These are phyloP conservation scores for Chaetomiaceae sp. DNA, from an alignment of 2,329 filamentous ascomycete species.

Conservation along the genomic window DNA sequence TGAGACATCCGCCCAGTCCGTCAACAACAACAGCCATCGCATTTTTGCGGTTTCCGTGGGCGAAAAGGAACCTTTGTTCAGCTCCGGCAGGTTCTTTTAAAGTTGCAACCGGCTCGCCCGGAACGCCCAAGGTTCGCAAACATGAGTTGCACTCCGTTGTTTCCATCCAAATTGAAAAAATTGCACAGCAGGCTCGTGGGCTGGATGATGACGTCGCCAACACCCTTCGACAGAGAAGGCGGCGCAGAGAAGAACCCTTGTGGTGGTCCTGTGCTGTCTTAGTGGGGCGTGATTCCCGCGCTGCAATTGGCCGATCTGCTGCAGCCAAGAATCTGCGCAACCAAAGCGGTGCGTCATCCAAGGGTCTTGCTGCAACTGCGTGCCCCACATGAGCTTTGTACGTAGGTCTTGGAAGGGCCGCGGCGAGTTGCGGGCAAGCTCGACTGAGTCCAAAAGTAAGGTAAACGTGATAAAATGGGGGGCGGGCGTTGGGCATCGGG, in stretches of 20 bases:
- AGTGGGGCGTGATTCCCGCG: neutral
- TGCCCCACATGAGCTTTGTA: slow-evolving; percentile 13
- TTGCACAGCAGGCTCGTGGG: no score
- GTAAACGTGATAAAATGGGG: neutral
- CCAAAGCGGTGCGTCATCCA: slow-evolving; percentile 8
- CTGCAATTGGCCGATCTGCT: neutral
- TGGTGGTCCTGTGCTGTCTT: neutral
- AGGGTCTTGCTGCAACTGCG: neutral
- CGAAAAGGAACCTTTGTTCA: no score
- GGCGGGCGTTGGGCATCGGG: slow-evolving; percentile 2
- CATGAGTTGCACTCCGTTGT: no score
- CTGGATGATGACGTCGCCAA: neutral
- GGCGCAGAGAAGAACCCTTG: no score
- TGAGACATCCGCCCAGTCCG: slow-evolving; percentile 1
- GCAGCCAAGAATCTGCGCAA: neutral
- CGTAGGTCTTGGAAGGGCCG: no score
- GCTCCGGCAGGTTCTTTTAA: no score
- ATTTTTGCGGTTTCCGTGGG: no score
- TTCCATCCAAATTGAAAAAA: no score
- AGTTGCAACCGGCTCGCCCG: no score
- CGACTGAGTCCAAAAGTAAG: neutral
- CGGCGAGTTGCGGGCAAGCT: neutral
- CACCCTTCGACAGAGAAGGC: no score
- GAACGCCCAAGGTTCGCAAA: no score
- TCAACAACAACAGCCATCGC: no score